Conservation (phyloP, 2,329 filamentous ascomycete species). For the Pseudocercospora fuligena region DNA sequence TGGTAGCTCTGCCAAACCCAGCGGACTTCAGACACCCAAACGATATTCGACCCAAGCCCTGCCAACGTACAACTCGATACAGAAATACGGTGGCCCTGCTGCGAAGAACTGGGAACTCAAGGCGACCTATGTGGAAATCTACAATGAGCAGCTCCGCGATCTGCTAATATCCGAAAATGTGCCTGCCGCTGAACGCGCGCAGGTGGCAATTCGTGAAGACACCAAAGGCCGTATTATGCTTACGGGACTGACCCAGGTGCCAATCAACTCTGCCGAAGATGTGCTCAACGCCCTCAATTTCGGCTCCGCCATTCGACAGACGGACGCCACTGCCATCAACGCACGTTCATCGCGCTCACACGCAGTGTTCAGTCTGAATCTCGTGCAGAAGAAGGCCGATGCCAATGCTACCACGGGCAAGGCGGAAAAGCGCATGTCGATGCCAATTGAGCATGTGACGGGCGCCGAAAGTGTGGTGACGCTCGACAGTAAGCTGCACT, state of each 20-base stretch:
- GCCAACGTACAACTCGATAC: constrained; percentile 49
- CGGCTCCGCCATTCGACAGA: constrained; percentile 92
- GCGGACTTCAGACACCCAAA: constrained; percentile 78
- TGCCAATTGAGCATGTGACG: constrained; percentile 80
- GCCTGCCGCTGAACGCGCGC: constrained; percentile 70
- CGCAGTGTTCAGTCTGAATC: constrained; percentile 93
- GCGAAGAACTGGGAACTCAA: constrained; percentile 90
- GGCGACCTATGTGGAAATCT: constrained; percentile 79
- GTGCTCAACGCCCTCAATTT: constrained; percentile 87
- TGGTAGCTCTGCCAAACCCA: constrained; percentile 63
- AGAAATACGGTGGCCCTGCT: constrained; percentile 44
- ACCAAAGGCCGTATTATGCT: constrained; percentile 91
- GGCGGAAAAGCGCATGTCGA: constrained; percentile 82
- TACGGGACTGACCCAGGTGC: constrained; percentile 84
- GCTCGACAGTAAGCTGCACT: constrained; percentile 97
- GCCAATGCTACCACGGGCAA: constrained; percentile 55
- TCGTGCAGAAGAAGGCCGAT: constrained; percentile 80
- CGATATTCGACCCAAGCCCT: constrained; percentile 71
- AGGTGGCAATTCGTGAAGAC: constrained; percentile 93
- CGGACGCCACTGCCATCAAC: constrained; percentile 95
- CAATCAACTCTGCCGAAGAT: constrained; percentile 90
- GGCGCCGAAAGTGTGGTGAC: constrained; percentile 72
- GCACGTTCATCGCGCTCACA: constrained; percentile 97
- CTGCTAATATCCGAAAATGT: constrained; percentile 79
- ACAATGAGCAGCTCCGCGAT: constrained; percentile 95